Evolutionary conservation across 306 rosid genomes (phyloP).

Genomic region (Casuarina equisetifolia): DNA sequence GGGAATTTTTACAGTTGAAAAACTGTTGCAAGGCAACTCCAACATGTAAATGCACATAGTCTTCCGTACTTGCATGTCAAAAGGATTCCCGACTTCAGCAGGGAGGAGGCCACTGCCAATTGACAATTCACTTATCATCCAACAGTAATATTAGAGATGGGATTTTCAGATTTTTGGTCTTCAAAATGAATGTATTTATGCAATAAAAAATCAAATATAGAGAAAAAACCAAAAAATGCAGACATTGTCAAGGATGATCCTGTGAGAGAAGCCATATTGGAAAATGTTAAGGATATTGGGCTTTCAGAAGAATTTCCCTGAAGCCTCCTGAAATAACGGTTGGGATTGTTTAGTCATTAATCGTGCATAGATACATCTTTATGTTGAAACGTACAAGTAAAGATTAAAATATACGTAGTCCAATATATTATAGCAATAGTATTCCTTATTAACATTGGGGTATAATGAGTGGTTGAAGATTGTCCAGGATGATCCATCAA

Average conservation of each 20-base stretch:
- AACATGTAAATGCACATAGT: neutral
- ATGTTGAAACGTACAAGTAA: constrained; percentile 5
- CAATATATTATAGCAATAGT: neutral
- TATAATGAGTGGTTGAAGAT: neutral
- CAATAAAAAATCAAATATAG: neutral
- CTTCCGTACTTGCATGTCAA: constrained; percentile 49
- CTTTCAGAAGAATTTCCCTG: constrained; percentile 81
- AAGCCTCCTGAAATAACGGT: constrained; percentile 54
- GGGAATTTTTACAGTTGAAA: neutral
- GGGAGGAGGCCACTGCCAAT: constrained; percentile 74
- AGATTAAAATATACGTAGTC: neutral
- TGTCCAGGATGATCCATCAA: neutral
- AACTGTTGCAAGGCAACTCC: neutral
- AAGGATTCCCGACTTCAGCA: constrained; percentile 37
- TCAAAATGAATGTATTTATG: neutral
- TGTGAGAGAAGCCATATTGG: constrained; percentile 59
- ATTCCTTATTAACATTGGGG: neutral
- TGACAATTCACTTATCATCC: constrained; percentile 60
- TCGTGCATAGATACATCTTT: constrained; percentile 8
- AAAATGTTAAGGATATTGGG: constrained; percentile 62
- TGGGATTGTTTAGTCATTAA: constrained; percentile 4
- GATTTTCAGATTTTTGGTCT: constrained; percentile 25
- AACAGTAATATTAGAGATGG: constrained; percentile 24
- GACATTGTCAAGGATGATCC: constrained; percentile 54
- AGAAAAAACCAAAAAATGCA: constrained; percentile 10